Base-by-base conservation (phyloP, 2,329 filamentous ascomycete genomes). In the Davidsoniella eucalypti region DNA sequence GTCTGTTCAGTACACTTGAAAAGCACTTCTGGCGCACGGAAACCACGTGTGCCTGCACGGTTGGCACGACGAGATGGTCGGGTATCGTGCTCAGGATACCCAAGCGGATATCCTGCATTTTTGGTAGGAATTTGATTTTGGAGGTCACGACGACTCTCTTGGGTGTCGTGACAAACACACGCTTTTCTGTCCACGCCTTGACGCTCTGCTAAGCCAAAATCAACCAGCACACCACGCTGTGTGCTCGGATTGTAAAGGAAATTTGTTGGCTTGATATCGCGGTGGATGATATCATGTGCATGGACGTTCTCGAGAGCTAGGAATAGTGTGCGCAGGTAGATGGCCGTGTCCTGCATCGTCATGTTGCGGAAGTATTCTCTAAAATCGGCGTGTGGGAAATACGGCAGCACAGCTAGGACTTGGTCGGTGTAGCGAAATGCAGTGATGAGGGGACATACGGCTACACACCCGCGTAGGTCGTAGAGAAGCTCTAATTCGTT, bases 1-100 rank as follows among this genome's bases (percentile, higher is more conserved):
- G 83, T 93, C 64, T 98, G 92, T 55, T 87, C 83, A 0, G 88
- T 95, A 67, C 92, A 98, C 65, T 98, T 98, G 66, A 96, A 85
- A 1, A 98, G 72, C 2, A 98, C 92, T 64, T 98, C 92, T 6
- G 92, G 92, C 0, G 92, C 92, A 50, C 92, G 85, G 66, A 98
- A 98, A 1, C 92, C 92, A 61, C 92, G 76, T 4, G 92, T 98
- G 17, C 92, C 92, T 4, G 92, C 92, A 54, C 92, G 80, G 64
- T 98, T 98, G 42, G 92, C 92, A 47, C 92, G 81, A 51, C 87
- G 78, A 23, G 88, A 92, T 3, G 86, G 84, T 2, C 92, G 80
- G 6, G 81, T 84, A 60, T 98, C 92, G 55, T 84, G 84, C 63
- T 93, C 94, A 1, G 88, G 90, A 61, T 93, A 95, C 17, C 39